Evolutionary conservation across 805 yeast genomes (phyloP), one percentile per base, ranked within the genome.

Genomic region (Zygotorulaspora chibaensis): DNA sequence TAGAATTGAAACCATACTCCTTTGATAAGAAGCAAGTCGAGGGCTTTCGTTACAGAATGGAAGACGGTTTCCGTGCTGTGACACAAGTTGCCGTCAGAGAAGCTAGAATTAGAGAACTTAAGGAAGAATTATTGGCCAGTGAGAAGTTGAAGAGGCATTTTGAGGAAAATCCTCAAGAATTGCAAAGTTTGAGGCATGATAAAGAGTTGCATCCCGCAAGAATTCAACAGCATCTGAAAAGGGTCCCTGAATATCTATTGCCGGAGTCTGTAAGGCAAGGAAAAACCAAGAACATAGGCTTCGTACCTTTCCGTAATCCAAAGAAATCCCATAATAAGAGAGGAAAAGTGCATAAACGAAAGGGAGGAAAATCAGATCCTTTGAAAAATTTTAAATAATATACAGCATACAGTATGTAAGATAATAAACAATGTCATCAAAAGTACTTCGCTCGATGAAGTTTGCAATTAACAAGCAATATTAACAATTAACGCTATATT

Each of bases 131-230:
- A 63, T 71, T 93, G 51, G 80, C 91, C 36, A 86, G 95, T 56
- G 96, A 88, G 47, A 89, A 87, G 62, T 76, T 93, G 63, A 88
- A 89, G 68, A 78, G 96, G 61, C 96, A 88, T 68, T 93, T 93
- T 63, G 96, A 91, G 66, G 98, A 93, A 62, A 93, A 93, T 62
- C 99, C 99, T 7, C 95, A 87, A 61, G 99, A 93, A 68, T 75
- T 93, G 58, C 80, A 81, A 16, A 80, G 85, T 43, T 77, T 93
- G 62, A 84, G 96, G 62, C 99, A 93, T 61, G 99, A 93, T 63
- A 86, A 83, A 58, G 96, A 86, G 54, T 65, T 87, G 47, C 95
- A 90, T 60, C 82, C 91, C 8, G 73, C 90, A 1, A 79, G 95
- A 65, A 77, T 81, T 5, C 96, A 90, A 64, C 70, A 79, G 27